Evolutionary conservation across 495 filamentous ascomycete genomes (phyloP).

Genomic region (Aspergillus homomorphus): DNA sequence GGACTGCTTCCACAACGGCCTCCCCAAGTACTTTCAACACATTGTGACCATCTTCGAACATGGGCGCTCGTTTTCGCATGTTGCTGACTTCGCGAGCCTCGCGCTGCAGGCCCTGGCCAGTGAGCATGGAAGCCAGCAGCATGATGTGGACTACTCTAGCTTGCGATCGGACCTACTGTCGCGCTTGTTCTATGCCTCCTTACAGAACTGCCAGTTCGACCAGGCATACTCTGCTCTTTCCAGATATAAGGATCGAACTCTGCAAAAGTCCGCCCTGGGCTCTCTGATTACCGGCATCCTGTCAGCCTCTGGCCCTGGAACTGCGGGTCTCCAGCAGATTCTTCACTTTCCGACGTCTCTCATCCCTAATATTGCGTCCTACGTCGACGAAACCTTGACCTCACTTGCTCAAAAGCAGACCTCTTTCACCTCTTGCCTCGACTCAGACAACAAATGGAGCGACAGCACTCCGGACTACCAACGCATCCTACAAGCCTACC

Average conservation of each 20-base stretch:
- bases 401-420: slow-evolving; percentile 45
- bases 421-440: slow-evolving; percentile 34
- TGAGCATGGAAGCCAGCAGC: slow-evolving; percentile 39
- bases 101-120: slow-evolving; percentile 63
- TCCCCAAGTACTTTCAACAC: slow-evolving; percentile 83
- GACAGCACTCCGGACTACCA: slow-evolving; percentile 54
- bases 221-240: slow-evolving; percentile 77
- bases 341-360: slow-evolving; percentile 60
- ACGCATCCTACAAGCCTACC: slow-evolving; percentile 84
- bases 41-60: slow-evolving; percentile 78
- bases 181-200: slow-evolving; percentile 76
- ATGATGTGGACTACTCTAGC: slow-evolving; percentile 31
- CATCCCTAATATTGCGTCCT: slow-evolving; percentile 68
- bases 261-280: slow-evolving; percentile 61
- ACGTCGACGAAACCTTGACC: slow-evolving; percentile 73
- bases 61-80: slow-evolving; percentile 68
- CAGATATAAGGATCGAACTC: slow-evolving; percentile 62
- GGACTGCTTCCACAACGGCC: slow-evolving; percentile 69
- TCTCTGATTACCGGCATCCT: slow-evolving; percentile 71
- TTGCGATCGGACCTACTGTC: slow-evolving; percentile 65
- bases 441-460: slow-evolving; percentile 30
- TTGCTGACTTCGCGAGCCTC: slow-evolving; percentile 78
- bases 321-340: slow-evolving; percentile 53
- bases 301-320: slow-evolving; percentile 57
- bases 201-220: slow-evolving; percentile 73